Conservation (phyloP, 208 protist genomes). For the Trypanosoma caninum region DNA sequence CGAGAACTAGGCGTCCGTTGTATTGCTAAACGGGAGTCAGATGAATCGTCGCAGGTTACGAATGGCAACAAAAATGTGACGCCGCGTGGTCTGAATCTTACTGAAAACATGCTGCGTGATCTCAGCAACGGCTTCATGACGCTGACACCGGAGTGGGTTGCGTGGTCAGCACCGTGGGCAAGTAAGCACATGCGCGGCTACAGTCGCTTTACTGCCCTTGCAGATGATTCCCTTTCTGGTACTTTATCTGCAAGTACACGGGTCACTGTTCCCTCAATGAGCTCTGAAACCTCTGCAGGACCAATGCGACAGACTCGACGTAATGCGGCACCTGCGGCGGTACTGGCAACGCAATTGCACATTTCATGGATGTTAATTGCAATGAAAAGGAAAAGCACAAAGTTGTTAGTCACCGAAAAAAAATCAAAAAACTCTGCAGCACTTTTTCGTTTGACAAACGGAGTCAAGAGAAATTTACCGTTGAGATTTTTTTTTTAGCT, state of each 20-base stretch:
- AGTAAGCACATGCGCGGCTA: conserved; percentile 38
- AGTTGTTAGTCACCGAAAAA: too few relatives aligned
- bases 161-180: conserved; percentile 78
- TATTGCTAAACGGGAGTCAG: conserved; percentile 13
- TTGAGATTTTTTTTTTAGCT: too few relatives aligned
- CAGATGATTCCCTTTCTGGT: not conserved
- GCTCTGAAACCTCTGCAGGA: conserved; percentile 7
- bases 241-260: not conserved
- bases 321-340: conserved; percentile 14
- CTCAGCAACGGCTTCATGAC: conserved; percentile 50
- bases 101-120: conserved; percentile 36
- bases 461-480: too few relatives aligned
- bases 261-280: not conserved
- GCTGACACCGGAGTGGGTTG: conserved; percentile 71
- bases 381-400: too few relatives aligned
- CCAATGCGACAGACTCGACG: conserved; percentile 18
- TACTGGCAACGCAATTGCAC: not conserved
- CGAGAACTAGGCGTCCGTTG: conserved; percentile 52
- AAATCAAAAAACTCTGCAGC: too few relatives aligned
- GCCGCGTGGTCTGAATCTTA: conserved; percentile 13
- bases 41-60: conserved; percentile 10
- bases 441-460: too few relatives aligned
- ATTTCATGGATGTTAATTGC: not conserved
- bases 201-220: conserved; percentile 16
- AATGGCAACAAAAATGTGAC: conserved; percentile 4